Evolutionary conservation across 2,329 filamentous ascomycete species (phyloP).

Genomic region (Claviceps fusiformis): DNA sequence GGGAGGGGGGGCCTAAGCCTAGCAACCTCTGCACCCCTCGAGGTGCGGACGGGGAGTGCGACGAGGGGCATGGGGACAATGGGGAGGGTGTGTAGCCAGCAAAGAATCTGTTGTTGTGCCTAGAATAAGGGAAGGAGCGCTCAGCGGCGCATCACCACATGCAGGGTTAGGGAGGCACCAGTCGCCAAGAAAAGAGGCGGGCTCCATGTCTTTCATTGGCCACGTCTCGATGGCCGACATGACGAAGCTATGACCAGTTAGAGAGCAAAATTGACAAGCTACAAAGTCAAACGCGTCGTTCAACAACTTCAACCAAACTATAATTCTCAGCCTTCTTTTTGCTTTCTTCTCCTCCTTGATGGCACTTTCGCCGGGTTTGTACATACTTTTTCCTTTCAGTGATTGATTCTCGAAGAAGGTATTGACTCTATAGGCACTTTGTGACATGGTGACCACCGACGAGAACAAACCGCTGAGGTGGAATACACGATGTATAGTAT

Average conservation of each 20-base stretch:
- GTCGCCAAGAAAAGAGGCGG: background rate
- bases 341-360: background rate
- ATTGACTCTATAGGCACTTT: background rate
- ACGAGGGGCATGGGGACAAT: background rate
- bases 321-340: background rate
- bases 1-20: background rate
- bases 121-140: background rate
- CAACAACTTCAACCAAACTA: background rate
- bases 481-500: background rate
- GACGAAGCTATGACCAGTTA: background rate
- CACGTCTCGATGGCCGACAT: background rate
- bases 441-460: background rate
- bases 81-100: background rate
- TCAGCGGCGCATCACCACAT: background rate
- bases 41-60: background rate
- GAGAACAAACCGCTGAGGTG: background rate
- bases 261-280: background rate
- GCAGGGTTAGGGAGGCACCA: background rate
- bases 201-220: background rate
- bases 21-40: background rate
- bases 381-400: background rate
- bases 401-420: background rate
- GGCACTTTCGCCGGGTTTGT: background rate
- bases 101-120: background rate
- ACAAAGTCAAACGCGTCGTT: background rate